phyloP scores from a whole-genome alignment of 2,329 filamentous ascomycete genomes.

The Apiospora arundinis region DNA sequence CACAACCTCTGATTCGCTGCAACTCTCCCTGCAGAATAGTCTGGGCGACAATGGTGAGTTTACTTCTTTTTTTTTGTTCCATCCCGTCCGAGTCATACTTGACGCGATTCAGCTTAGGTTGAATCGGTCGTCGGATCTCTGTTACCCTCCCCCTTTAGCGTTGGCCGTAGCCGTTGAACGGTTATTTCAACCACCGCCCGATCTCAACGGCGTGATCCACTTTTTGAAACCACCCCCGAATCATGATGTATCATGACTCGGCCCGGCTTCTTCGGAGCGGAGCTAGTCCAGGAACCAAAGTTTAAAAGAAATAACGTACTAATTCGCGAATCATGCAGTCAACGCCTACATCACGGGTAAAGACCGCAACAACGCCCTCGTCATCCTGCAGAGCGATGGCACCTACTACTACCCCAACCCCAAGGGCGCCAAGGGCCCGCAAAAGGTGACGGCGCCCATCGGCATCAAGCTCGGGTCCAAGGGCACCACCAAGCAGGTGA shows the following conservation, averaged over 20 bases:
- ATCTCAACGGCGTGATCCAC: background rate
- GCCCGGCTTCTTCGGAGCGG: background rate
- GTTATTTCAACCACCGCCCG: constrained; percentile 1
- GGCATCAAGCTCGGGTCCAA: constrained; percentile 45
- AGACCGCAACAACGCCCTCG: constrained; percentile 42
- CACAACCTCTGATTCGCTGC: constrained; percentile 4
- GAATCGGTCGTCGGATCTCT: constrained; percentile 14
- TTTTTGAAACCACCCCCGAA: background rate
- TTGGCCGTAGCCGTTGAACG: background rate
- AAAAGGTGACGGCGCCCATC: constrained; percentile 40
- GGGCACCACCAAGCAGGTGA: constrained; percentile 46
- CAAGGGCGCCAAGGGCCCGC: constrained; percentile 38
- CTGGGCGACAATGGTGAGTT: constrained; percentile 10
- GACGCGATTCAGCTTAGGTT: constrained; percentile 13
- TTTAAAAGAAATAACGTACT: background rate
- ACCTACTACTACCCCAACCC: constrained; percentile 48
- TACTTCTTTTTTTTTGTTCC: background rate
- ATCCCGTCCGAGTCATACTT: background rate
- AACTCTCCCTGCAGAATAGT: constrained; percentile 19
- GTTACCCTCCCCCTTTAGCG: background rate
- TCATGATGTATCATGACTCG: constrained; percentile 3
- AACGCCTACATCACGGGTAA: constrained; percentile 51
- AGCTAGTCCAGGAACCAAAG: background rate
- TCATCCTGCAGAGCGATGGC: constrained; percentile 48
- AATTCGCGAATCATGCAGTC: constrained; percentile 30